Conservation (phyloP, 2,329 filamentous ascomycete species). For the Penicillium sp. region DNA sequence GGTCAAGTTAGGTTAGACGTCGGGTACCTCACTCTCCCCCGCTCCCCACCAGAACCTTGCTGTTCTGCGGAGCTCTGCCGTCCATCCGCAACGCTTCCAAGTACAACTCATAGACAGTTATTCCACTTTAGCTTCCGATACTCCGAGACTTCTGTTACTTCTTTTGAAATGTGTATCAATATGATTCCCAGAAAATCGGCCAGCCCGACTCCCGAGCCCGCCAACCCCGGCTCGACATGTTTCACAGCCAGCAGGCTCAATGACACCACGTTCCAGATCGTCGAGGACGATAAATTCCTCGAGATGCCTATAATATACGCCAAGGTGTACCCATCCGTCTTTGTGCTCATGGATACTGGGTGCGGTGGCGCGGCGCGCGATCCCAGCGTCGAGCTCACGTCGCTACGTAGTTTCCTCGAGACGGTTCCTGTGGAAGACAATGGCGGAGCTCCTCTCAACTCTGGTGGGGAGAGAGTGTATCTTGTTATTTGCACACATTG, state of each 20-base stretch:
- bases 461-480: background rate
- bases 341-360: background rate
- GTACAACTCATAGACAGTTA: conserved; percentile 1
- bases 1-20: too few relatives aligned
- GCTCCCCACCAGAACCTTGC: background rate
- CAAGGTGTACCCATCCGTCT: background rate
- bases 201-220: background rate
- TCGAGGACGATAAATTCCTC: background rate
- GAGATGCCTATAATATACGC: conserved; percentile 1
- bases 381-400: background rate
- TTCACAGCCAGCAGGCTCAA: background rate
- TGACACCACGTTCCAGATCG: background rate
- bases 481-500: conserved; percentile 1
- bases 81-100: background rate
- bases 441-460: background rate
- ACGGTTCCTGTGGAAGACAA: background rate
- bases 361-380: background rate
- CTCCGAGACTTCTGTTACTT: background rate
- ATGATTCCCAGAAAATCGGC: background rate
- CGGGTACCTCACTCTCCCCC: too few relatives aligned
- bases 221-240: background rate
- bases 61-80: background rate
- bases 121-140: background rate
- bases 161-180: conserved; percentile 1
- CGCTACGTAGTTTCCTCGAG: background rate